Evolutionary conservation across 768 basidiomycete species (phyloP), one percentile per base, ranked within the genome.

Genomic region (Hypholoma sublateritium): DNA sequence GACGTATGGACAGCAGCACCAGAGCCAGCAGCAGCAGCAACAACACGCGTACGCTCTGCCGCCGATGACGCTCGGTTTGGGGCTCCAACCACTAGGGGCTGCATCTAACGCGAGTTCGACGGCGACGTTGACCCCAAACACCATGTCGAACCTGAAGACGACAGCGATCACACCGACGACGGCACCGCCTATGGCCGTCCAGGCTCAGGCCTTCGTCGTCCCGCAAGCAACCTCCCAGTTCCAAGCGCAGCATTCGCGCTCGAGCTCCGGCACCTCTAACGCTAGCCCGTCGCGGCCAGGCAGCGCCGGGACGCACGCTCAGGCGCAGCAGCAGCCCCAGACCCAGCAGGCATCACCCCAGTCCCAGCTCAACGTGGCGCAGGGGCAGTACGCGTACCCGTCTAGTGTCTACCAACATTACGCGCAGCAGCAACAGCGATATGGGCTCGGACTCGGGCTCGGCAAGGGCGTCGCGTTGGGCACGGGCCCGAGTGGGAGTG

Each of bases 11-110:
- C 45, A 41, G 35, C 65, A 65, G 45, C 62, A 57, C 0, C 71
- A 74, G 13, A 70, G 69, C 46, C 70, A 55, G 63, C 48, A 69
- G 32, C 71, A 67, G 28, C 67, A 68, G 39, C 72, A 72, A 46
- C 51, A 53, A 39, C 41, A 39, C 41, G 17, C 25, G 12, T 21
- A 39, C 5, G 22, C 22, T 19, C 37, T 42, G 22, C 16, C 50
- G 13, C 22, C 46, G 11, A 24, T 47, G 22, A 4, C 46, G 21
- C 46, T 47, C 46, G 39, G 37, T 22, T 14, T 52, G 21, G 24
- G 24, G 46, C 46, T 25, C 22, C 16, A 17, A 4, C 25, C 46
- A 11, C 42, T 43, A 4, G 42, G 42, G n/a, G 9, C 42, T 17
- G 1, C 42, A 22, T 43, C 43, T 21, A 12, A 17, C 39, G 39